Conservation (phyloP, 1,139 yeast species). For the Suhomyces choctaworum region DNA sequence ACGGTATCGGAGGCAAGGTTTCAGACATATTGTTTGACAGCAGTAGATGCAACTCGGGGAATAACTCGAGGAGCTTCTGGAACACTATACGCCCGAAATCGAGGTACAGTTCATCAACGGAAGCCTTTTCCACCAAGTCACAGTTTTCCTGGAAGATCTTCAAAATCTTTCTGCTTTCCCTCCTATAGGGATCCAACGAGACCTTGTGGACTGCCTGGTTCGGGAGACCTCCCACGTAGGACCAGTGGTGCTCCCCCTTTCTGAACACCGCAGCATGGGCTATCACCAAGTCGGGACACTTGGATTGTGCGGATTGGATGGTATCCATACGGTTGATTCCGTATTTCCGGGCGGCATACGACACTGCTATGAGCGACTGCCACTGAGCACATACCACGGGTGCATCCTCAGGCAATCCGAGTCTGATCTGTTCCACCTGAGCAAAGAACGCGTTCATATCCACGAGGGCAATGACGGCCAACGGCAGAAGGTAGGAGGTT, state of each 20-base stretch:
- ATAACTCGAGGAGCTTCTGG: constrained; percentile 22
- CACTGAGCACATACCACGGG: constrained; percentile 97
- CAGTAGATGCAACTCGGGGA: constrained; percentile 27
- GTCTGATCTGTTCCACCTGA: constrained; percentile 82
- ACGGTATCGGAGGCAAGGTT: constrained; percentile 54
- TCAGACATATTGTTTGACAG: neutral
- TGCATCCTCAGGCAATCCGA: constrained; percentile 61
- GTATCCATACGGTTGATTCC: constrained; percentile 82
- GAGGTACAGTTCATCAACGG: constrained; percentile 90
- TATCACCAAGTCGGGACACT: constrained; percentile 72
- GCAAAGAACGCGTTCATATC: constrained; percentile 96
- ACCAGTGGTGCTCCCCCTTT: constrained; percentile 85
- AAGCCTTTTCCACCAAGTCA: constrained; percentile 83
- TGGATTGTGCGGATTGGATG: constrained; percentile 61
- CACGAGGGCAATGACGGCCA: constrained; percentile 81
- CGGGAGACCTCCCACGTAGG: constrained; percentile 51
- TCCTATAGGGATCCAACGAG: constrained; percentile 83
- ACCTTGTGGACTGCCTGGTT: constrained; percentile 66
- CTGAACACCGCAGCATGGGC: constrained; percentile 95
- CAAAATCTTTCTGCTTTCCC: constrained; percentile 82
- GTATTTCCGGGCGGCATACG: constrained; percentile 80
- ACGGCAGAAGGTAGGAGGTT: constrained; percentile 58
- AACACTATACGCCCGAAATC: constrained; percentile 63
- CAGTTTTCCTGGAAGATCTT: constrained; percentile 55
- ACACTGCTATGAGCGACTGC: constrained; percentile 85